Percentiles rank a stretch among this genome's conserved stretches.
Conservation (phyloP, 257 asterid genomes). For the Coffea eugenioides region DNA sequence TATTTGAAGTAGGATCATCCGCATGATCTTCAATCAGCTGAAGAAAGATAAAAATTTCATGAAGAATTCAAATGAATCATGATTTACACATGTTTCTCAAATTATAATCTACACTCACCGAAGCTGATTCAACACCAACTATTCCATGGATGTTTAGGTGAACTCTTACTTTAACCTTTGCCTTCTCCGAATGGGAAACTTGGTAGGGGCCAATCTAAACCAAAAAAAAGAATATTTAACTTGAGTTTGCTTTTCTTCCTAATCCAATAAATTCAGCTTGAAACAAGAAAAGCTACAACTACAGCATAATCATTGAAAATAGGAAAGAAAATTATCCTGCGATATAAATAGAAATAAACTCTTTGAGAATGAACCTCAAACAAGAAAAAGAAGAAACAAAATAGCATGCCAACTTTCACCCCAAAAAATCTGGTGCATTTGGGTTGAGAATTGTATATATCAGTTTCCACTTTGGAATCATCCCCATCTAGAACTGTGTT, state of each 20-base stretch:
- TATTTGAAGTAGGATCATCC: constrained; percentile 39
- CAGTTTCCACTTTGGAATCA: neutral
- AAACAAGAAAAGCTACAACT: neutral
- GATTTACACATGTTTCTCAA: constrained; percentile 14
- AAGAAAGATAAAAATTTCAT: constrained; percentile 23
- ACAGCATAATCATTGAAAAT: neutral
- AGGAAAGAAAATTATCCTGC: neutral
- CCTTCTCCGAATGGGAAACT: constrained; percentile 47
- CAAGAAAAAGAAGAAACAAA: neutral
- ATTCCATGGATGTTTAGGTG: constrained; percentile 80
- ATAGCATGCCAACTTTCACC: neutral
- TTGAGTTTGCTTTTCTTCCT: neutral
- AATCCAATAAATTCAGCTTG: neutral
- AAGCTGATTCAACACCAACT: constrained; percentile 66
- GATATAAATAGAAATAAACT: neutral
- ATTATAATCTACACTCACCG: constrained; percentile 49
- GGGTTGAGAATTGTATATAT: neutral
- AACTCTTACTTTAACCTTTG: constrained; percentile 68
- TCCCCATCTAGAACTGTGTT: neutral
- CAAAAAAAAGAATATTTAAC: neutral
- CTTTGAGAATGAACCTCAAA: neutral
- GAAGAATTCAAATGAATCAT: constrained; percentile 11
- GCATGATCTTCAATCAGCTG: constrained; percentile 67
- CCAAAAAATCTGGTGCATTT: neutral
- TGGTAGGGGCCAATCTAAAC: constrained; percentile 84